Evolutionary conservation across 116 monocot species (phyloP).

Genomic region (Cymodocea nodosa): DNA sequence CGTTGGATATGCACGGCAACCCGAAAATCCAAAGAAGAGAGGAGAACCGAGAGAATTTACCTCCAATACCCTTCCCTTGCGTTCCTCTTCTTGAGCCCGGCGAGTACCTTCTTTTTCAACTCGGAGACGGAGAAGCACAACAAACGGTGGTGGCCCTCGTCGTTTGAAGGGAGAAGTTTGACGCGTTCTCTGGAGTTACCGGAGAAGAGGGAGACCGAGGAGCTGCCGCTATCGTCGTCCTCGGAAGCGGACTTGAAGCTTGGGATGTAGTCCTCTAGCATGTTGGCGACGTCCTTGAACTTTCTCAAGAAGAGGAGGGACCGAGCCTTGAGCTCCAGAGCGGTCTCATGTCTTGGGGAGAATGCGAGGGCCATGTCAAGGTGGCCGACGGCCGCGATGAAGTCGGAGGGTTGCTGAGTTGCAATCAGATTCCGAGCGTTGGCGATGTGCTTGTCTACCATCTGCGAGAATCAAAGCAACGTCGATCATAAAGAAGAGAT

Average conservation of each 20-base stretch:
- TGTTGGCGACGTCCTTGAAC: constrained; percentile 76
- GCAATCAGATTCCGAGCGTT: constrained; percentile 50
- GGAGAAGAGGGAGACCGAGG: constrained; percentile 35
- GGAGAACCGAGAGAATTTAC: constrained; percentile 22
- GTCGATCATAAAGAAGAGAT: background rate
- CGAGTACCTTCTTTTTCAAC: constrained; percentile 62
- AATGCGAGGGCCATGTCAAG: constrained; percentile 53
- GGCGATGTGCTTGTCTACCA: constrained; percentile 46
- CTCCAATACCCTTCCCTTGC: constrained; percentile 71
- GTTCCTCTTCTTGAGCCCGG: constrained; percentile 28
- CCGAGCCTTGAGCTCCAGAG: constrained; percentile 69
- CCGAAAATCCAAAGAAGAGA: background rate
- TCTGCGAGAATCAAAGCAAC: constrained; percentile 14
- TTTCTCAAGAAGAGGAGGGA: constrained; percentile 57
- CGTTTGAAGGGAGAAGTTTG: constrained; percentile 27
- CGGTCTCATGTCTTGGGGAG: constrained; percentile 54
- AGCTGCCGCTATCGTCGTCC: constrained; percentile 26
- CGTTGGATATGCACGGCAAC: constrained; percentile 1
- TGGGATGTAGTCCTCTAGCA: constrained; percentile 88
- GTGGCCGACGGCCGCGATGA: constrained; percentile 34
- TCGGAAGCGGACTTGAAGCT: constrained; percentile 37
- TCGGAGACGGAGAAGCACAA: constrained; percentile 72
- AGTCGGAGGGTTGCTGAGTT: constrained; percentile 35
- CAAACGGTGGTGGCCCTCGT: background rate
- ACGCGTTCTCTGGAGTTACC: constrained; percentile 16